Conservation (phyloP, 2,329 filamentous ascomycete species). For the Aspergillus calidoustus region DNA sequence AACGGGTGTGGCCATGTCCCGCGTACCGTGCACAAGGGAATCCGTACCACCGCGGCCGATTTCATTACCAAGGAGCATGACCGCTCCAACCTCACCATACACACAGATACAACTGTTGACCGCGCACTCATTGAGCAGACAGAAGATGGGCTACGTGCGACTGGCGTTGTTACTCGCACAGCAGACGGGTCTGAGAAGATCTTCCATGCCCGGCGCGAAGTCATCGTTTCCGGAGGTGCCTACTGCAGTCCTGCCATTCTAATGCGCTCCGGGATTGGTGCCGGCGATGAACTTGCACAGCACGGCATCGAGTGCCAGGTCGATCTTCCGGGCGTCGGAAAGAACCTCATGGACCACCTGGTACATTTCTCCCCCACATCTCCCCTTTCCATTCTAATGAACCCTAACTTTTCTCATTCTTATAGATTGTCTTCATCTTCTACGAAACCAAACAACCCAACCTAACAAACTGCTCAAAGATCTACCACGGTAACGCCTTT, state of each 20-base stretch:
- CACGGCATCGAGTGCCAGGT: conserved; percentile 51
- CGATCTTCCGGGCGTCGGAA: conserved; percentile 57
- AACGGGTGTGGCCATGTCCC: conserved; percentile 62
- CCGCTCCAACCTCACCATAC: conserved; percentile 54
- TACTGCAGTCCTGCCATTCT: conserved; percentile 59
- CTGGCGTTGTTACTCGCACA: conserved; percentile 31
- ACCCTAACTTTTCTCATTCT: conserved; percentile 13
- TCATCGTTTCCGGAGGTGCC: conserved; percentile 55
- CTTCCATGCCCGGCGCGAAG: conserved; percentile 52
- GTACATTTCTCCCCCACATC: conserved; percentile 32
- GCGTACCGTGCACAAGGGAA: conserved; percentile 58
- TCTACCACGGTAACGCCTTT: conserved; percentile 60
- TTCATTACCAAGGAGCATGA: conserved; percentile 53
- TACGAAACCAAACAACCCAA: conserved; percentile 60
- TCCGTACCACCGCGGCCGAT: conserved; percentile 59
- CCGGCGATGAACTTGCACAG: conserved; percentile 47
- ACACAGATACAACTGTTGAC: conserved; percentile 56
- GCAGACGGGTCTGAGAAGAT: conserved; percentile 40
- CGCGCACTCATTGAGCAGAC: conserved; percentile 54
- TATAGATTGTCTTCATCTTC: conserved; percentile 62
- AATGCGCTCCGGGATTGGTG: conserved; percentile 59
- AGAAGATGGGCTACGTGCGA: conserved; percentile 47
- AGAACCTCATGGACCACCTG: conserved; percentile 59
- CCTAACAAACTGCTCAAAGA: conserved; percentile 61
- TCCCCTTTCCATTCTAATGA: not conserved